Evolutionary conservation across 2,329 filamentous ascomycete genomes (phyloP).

Genomic region (Microsporum audouinii): DNA sequence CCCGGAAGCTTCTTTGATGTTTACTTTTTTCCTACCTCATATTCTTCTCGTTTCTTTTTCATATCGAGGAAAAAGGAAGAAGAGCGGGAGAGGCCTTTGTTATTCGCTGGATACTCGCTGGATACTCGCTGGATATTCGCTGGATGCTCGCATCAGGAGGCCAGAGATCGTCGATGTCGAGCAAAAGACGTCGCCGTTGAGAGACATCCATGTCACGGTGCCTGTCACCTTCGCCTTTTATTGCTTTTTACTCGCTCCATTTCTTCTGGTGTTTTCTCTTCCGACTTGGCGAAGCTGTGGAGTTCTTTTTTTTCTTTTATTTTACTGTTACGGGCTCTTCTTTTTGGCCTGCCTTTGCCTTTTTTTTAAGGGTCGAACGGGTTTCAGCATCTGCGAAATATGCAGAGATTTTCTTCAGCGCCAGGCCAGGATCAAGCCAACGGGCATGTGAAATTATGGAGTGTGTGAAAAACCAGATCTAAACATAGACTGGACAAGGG

Average conservation of each 20-base stretch:
- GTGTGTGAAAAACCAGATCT: neutral
- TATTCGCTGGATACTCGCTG: too few species aligned
- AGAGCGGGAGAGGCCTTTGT: too few species aligned
- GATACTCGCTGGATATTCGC: neutral
- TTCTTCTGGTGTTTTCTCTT: neutral
- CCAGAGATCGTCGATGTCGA: neutral
- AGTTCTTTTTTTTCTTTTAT: neutral
- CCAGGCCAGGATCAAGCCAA: neutral
- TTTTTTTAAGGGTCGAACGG: neutral
- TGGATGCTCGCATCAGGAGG: neutral
- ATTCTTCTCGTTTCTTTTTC: neutral
- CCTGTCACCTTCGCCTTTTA: neutral
- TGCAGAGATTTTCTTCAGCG: neutral
- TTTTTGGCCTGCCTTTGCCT: too few species aligned
- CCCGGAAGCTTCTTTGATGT: slow-evolving; percentile 2
- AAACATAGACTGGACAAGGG: neutral
- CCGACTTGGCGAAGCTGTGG: neutral
- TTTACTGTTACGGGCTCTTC: too few species aligned
- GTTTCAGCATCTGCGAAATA: neutral
- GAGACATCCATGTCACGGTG: neutral
- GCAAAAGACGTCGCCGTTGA: neutral
- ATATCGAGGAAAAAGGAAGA: neutral
- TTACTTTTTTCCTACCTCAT: neutral
- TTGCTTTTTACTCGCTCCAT: neutral
- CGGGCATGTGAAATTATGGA: neutral